Evolutionary conservation across 768 basidiomycete species (phyloP), one percentile per base, ranked within the genome.

Genomic region (Plicaturopsis crispa): DNA sequence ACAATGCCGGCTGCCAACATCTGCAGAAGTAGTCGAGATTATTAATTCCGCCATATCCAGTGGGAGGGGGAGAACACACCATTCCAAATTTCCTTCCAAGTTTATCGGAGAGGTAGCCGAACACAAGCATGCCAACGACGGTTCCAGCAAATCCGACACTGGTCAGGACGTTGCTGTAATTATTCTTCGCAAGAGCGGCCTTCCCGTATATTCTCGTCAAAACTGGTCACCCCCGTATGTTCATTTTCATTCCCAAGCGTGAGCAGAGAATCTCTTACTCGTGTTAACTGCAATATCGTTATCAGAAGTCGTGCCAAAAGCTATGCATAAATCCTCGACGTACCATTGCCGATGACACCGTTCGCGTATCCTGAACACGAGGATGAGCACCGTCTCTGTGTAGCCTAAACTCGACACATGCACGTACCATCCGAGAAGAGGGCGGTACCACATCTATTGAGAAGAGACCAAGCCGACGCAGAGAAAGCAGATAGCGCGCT

Each of bases 81-180:
- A 92, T 92, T 47, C 89, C 89, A 48, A 81, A 83, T 52, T 92
- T 93, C 35, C 83, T 73, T 10, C 91, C 90, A 45, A 91, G 49
- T 57, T 86, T 88, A 57, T 93, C 91, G 13, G 84, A 85, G 43
- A 91, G 65, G 54, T 78, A 88, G 60, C 86, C 85, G 49, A 91
- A 90, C 33, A 55, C 45, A 24, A 91, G 60, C 86, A 88, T 90
- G 24, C 92, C 90, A 7, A 89, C 69, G n/a, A 94, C 61, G 5
- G 82, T 86, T 11, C 91, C 91, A 21, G 81, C 91, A 47, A 94
- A 97, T 2, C 72, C 73, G 44, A 89, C 61, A 52, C 84, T 72
- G 17, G 59, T 54, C 39, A 33, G 73, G 53, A 20, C 66, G 12
- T 63, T 76, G 51, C 70, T 69, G 54, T 87, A 85, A 49, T 81